Conservation (phyloP, 192 early-diverging fungal species). For the Coemansia sp. region DNA sequence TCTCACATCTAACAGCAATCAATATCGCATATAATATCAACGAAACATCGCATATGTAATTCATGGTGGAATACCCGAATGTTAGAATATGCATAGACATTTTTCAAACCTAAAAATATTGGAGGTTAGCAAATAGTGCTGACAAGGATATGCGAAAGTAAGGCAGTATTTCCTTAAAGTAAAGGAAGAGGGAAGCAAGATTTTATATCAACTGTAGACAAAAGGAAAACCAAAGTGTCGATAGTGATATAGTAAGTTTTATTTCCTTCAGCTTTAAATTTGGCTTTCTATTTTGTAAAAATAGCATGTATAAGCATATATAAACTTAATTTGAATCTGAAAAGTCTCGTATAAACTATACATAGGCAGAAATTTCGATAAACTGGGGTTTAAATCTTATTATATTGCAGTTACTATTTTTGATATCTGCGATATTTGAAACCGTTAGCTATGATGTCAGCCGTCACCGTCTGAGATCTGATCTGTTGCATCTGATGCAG, state of each 20-base stretch:
- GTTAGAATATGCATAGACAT: neutral
- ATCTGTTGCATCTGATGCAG: neutral
- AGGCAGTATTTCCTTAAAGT: too few species aligned
- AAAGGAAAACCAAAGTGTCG: neutral
- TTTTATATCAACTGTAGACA: neutral
- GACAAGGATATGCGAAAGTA: neutral
- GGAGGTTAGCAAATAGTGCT: neutral
- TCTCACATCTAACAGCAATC: neutral
- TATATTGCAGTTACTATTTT: too few species aligned
- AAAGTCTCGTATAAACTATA: too few species aligned
- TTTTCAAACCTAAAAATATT: neutral
- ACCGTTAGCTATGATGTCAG: neutral
- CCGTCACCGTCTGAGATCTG: neutral
- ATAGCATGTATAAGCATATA: too few species aligned
- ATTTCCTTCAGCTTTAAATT: too few species aligned
- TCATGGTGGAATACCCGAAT: neutral
- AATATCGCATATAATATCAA: neutral
- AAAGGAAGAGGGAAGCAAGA: too few species aligned
- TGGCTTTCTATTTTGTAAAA: too few species aligned
- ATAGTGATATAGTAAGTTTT: too few species aligned
- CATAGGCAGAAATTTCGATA: too few species aligned
- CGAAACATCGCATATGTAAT: neutral
- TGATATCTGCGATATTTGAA: neutral
- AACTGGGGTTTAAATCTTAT: too few species aligned
- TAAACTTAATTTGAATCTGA: too few species aligned